These are phyloP conservation scores for Fonsecaea monophora DNA, from an alignment of 2,329 filamentous ascomycete species.

Conservation along the genomic window DNA sequence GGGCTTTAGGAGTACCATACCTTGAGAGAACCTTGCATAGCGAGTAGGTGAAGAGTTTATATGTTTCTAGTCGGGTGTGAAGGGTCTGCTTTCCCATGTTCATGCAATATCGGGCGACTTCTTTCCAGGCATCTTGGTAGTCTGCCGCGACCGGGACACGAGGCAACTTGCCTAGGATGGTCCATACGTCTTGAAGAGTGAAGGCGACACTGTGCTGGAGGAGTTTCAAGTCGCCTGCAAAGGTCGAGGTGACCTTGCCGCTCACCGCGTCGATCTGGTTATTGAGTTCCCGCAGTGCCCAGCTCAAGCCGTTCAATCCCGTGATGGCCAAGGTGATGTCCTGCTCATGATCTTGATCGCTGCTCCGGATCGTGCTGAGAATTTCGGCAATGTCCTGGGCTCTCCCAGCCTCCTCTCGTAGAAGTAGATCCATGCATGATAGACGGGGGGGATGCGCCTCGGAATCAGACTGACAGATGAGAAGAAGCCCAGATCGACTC, in stretches of 20 bases:
- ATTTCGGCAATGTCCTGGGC: constrained; percentile 61
- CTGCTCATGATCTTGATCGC: constrained; percentile 58
- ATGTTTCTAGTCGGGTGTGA: constrained; percentile 57
- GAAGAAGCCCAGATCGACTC: constrained; percentile 16
- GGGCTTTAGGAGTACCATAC: constrained; percentile 44
- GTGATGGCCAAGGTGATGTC: constrained; percentile 62
- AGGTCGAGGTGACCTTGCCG: constrained; percentile 48
- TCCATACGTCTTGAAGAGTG: constrained; percentile 60
- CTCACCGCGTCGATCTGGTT: constrained; percentile 48
- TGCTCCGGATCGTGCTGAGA: constrained; percentile 58
- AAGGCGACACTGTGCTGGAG: constrained; percentile 57
- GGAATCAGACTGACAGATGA: constrained; percentile 14
- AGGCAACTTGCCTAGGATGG: constrained; percentile 52
- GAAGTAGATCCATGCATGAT: constrained; percentile 47
- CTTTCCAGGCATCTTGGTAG: constrained; percentile 60
- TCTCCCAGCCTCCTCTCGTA: constrained; percentile 54
- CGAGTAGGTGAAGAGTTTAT: constrained; percentile 57
- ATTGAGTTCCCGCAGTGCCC: constrained; percentile 57
- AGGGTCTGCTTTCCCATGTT: constrained; percentile 58
- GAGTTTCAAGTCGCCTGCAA: constrained; percentile 56
- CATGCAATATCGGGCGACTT: constrained; percentile 49
- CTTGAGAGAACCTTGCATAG: constrained; percentile 54
- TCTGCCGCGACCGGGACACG: constrained; percentile 42
- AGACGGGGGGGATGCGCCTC: constrained; percentile 17
- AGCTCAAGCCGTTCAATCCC: constrained; percentile 62